Evolutionary conservation across 2,329 filamentous ascomycete species (phyloP).

Genomic region (Dryadomyces quercus-mongolicae): DNA sequence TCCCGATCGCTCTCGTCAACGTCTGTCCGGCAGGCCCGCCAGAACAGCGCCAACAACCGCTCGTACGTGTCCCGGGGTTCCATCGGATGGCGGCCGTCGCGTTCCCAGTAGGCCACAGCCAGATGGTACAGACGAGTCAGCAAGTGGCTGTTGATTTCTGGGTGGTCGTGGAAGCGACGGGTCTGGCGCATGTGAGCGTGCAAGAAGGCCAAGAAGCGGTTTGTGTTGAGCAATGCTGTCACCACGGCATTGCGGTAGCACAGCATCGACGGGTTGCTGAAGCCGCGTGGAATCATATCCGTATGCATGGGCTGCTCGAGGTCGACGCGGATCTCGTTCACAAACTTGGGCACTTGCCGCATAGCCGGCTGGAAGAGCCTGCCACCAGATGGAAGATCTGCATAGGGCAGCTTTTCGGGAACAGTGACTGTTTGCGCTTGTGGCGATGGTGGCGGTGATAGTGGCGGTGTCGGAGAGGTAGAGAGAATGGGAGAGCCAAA

Average conservation of each 20-base stretch:
- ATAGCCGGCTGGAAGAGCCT: conserved; percentile 3
- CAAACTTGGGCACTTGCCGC: background rate
- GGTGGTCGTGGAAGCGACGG: background rate
- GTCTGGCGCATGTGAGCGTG: conserved; percentile 1
- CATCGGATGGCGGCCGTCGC: conserved; percentile 4
- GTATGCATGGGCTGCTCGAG: conserved; percentile 4
- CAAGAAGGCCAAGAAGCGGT: conserved; percentile 8
- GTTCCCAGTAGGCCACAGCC: conserved; percentile 9
- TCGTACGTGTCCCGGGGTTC: background rate
- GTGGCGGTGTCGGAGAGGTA: too few relatives aligned
- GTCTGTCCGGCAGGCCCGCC: conserved; percentile 7
- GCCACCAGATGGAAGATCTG: background rate
- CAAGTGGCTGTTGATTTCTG: conserved; percentile 3
- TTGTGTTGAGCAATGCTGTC: conserved; percentile 9
- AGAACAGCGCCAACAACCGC: conserved; percentile 4
- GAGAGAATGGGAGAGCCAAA: too few relatives aligned
- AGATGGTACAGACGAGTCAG: conserved; percentile 9
- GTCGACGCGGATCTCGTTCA: conserved; percentile 5
- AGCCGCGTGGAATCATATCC: background rate
- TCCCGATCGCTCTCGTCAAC: too few relatives aligned
- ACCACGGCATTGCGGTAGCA: conserved; percentile 13
- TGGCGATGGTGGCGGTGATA: background rate
- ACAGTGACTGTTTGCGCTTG: background rate
- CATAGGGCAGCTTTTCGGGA: background rate
- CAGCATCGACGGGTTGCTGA: conserved; percentile 6